Percentiles rank a stretch among this genome's conserved stretches.
Conservation (phyloP, 805 yeast genomes). For the Wickerhamomyces rabaulensis region DNA sequence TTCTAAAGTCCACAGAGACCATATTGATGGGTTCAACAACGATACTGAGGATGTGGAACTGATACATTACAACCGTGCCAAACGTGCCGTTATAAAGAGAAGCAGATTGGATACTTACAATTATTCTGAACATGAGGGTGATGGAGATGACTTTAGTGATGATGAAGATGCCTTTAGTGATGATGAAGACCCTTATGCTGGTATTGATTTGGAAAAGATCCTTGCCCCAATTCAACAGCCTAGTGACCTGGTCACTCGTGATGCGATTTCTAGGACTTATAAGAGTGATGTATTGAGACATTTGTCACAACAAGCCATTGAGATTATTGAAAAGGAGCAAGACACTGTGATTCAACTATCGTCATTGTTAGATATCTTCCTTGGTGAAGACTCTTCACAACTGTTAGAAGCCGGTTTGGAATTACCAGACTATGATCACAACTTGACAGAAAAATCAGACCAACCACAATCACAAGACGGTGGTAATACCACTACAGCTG, state of each 20-base stretch:
- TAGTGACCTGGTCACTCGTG: conserved; percentile 68
- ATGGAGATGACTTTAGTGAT: conserved; percentile 28
- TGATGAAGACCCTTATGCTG: conserved; percentile 41
- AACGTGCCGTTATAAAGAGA: conserved; percentile 26
- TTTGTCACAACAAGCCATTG: conserved; percentile 69
- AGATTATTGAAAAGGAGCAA: conserved; percentile 78
- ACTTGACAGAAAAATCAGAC: conserved; percentile 28
- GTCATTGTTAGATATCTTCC: conserved; percentile 66
- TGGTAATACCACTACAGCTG: conserved; percentile 11
- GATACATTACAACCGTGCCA: conserved; percentile 27
- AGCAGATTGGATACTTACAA: conserved; percentile 23
- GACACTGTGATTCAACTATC: conserved; percentile 65
- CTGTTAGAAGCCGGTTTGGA: conserved; percentile 59
- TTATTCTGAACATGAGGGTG: conserved; percentile 18
- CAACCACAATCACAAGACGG: conserved; percentile 11
- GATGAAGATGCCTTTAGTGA: conserved; percentile 22
- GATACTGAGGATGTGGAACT: conserved; percentile 16
- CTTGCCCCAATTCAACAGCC: conserved; percentile 80
- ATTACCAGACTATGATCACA: conserved; percentile 67
- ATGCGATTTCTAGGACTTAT: conserved; percentile 63
- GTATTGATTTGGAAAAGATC: conserved; percentile 50
- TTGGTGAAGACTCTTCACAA: conserved; percentile 82
- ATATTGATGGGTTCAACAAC: conserved; percentile 31
- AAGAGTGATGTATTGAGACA: conserved; percentile 48
- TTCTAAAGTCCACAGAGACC: conserved; percentile 39